These are phyloP conservation scores for Solanum commersonii DNA, from an alignment of 257 asterid species.

Conservation along the genomic window DNA sequence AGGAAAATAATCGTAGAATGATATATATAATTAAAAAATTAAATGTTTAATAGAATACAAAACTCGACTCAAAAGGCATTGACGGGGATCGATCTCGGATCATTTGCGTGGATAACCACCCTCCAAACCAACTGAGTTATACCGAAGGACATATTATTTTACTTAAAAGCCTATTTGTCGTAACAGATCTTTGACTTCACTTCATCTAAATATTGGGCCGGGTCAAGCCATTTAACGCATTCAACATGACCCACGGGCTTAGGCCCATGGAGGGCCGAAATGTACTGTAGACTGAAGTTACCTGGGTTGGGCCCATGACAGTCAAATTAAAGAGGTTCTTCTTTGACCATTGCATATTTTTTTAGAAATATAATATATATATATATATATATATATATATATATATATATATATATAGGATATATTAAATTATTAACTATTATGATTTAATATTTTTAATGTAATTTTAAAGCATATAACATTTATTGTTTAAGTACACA, in stretches of 20 bases:
- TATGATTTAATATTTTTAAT: no score
- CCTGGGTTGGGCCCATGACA: background rate
- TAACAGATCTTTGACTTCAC: background rate
- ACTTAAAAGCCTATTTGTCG: no score
- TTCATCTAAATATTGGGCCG: background rate
- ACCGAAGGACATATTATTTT: background rate
- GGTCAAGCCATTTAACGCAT: background rate
- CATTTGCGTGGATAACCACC: no score
- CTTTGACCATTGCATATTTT: background rate
- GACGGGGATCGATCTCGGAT: no score
- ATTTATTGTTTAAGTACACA: no score
- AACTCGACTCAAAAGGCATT: background rate
- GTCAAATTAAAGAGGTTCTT: background rate
- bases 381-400: no score
- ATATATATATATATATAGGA: no score
- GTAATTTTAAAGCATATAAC: no score
- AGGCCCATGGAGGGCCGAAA: background rate
- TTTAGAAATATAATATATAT: no score
- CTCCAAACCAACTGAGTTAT: no score
- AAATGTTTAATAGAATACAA: background rate
- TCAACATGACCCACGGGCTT: background rate
- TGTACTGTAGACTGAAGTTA: background rate
- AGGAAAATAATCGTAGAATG: no score
- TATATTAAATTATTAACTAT: no score
- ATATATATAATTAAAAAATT: background rate